Base-by-base conservation (phyloP, 768 basidiomycete species). In the Suillus variegatus region DNA sequence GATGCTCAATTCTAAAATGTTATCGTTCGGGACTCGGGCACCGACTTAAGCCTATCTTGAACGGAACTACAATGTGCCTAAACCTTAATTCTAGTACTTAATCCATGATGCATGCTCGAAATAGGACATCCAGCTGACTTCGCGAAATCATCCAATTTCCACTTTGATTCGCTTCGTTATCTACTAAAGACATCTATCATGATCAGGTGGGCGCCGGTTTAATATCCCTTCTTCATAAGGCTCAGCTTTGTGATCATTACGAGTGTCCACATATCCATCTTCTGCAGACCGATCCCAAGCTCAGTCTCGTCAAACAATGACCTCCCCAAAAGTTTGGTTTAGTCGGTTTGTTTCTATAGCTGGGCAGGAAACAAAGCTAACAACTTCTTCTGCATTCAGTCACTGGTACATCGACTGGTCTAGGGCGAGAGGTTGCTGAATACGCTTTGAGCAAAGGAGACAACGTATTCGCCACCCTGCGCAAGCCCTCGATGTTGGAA, bases 391-490 rank as follows among this genome's bases (percentile, higher is more conserved):
- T 64, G 18, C 28, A 32, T 63, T 51, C 16, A 81, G 84, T 82
- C 40, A 82, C 81, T 35, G 82, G 82, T 32, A 69, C 80, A 8
- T 80, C 78, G 7, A 71, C 76, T 7, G 81, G 83, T 38, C 76
- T 84, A 55, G 83, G 83, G 0, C 77, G 76, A 20, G 56, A 69
- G 13, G 68, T 78, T 44, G 72, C 73, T 25, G 78, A 81, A 67
- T 32, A 18, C 41, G 79, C 75, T n/a, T 77, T 84, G 35, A 65
- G 67, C 28, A 69, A 73, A 2, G 82, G 82, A n/a, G 80, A 80
- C 64, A 74, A 65, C 12, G 82, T 76, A 35, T 74, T 82, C 57
- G 83, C 84, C 20, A 81, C 84, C 18, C 72, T 82, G 32, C 82
- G 84, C 62, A 79, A 72, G 35, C 82, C 82, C 7, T 73, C 66